Evolutionary conservation across 345 rosid species (phyloP), one percentile per base, ranked within the genome.

Genomic region (Fremontodendron californicum): DNA sequence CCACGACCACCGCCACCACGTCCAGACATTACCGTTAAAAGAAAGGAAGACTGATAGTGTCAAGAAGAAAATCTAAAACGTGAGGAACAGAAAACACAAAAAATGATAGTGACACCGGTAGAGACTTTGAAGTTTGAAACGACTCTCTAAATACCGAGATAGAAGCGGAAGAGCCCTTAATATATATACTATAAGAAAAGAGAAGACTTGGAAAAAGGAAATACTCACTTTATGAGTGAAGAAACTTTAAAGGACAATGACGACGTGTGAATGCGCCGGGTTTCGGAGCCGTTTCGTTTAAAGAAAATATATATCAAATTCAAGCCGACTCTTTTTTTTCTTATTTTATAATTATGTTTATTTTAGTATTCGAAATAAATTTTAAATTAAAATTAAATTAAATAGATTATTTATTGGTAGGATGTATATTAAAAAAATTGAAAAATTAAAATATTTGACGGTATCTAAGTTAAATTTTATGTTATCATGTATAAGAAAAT

Each of bases 1-100:
- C 37, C 71, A 4, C 73, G n/a, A 43, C 70, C 29, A 0, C 52
- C 10, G 1, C 72, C 52, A 23, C 72, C 78, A 16, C 82, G 82
- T 2, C 80, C 64, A 13, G 81, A 78, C 81, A 78, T 78, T 54
- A 35, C 21, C 1, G 45, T 45, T 11, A 15, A 43, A 43, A 2
- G 6, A 12, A 10, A 7, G 3, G 13, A 39, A 37, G n/a, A 64
- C 0, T 35, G 6, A 57, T 3, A 39, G 27, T 23, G 18, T 9
- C 0, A 5, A 42, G 42, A 21, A 1, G 49, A 66, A 40, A 35
- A 66, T 40, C 6, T 9, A n/a, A n/a, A 10, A 40, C 19, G 9
- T 15, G 7, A 0, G 2, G 35, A 21, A 35, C 35, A 64, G 0
- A 19, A 18, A 63, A 39, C 6, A 13, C 23, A 58, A 58, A 37